phyloP scores from a whole-genome alignment of 2,329 filamentous ascomycete species.

The Capronia coronata region DNA sequence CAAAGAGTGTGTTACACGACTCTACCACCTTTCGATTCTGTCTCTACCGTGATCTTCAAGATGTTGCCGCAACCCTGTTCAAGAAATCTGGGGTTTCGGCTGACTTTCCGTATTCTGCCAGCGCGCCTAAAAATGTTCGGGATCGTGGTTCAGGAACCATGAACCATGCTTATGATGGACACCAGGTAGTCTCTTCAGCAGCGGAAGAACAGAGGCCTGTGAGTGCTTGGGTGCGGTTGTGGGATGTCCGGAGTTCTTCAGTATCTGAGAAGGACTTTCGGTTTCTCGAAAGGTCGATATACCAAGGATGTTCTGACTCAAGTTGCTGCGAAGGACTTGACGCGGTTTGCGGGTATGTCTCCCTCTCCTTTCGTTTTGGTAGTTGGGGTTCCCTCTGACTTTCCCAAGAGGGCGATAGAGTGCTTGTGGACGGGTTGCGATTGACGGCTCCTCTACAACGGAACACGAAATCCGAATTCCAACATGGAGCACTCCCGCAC shows the following conservation, averaged over 20 bases:
- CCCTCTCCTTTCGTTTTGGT: no score
- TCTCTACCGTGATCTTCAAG: neutral
- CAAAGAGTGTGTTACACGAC: neutral
- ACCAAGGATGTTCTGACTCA: constrained; percentile 1
- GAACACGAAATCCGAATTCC: constrained; percentile 33
- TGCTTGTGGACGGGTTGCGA: constrained; percentile 36
- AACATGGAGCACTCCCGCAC: constrained; percentile 34
- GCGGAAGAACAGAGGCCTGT: neutral
- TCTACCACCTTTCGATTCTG: neutral
- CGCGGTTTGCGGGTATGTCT: constrained; percentile 12
- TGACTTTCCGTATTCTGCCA: constrained; percentile 8
- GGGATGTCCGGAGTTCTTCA: constrained; percentile 16
- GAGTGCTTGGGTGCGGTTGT: neutral
- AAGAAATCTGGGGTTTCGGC: constrained; percentile 14
- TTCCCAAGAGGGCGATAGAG: constrained; percentile 39
- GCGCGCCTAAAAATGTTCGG: constrained; percentile 1
- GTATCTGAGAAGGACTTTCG: constrained; percentile 8
- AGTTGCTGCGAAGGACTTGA: constrained; percentile 8
- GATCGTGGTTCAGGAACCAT: neutral
- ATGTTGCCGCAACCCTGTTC: constrained; percentile 3
- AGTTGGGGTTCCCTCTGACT: no score
- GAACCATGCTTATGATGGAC: neutral
- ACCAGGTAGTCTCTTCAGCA: neutral
- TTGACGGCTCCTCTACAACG: constrained; percentile 40
- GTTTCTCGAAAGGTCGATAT: constrained; percentile 6